phyloP scores from a whole-genome alignment of 345 rosid species.

The Salix brachista region DNA sequence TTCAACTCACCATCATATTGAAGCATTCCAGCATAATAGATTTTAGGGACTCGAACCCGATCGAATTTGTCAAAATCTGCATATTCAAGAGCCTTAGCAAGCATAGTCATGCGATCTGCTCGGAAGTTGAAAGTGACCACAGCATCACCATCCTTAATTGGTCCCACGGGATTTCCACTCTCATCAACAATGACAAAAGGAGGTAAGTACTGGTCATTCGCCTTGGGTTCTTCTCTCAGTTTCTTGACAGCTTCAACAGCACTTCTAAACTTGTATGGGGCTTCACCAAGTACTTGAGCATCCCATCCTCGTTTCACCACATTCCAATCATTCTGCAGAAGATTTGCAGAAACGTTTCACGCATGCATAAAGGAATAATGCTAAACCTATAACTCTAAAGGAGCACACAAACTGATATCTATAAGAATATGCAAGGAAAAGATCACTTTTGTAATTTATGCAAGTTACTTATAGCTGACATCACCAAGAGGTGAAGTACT shows the following conservation, averaged over 20 bases:
- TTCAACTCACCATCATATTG: slow-evolving; percentile 93
- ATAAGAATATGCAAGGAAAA: not conserved
- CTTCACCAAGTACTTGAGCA: slow-evolving; percentile 99
- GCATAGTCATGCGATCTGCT: slow-evolving; percentile 95
- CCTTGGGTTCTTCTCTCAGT: slow-evolving; percentile 60
- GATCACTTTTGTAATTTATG: not conserved
- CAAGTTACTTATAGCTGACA: not conserved
- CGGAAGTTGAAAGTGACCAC: slow-evolving; percentile 91
- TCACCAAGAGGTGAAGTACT: too few relatives aligned
- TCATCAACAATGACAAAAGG: slow-evolving; percentile 91
- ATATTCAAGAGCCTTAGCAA: slow-evolving; percentile 91
- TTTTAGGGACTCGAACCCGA: slow-evolving; percentile 83
- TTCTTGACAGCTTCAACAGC: slow-evolving; percentile 88
- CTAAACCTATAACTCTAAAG: not conserved
- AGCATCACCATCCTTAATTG: slow-evolving; percentile 89
- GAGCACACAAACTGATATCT: not conserved
- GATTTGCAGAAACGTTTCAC: not conserved
- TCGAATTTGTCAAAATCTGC: slow-evolving; percentile 86
- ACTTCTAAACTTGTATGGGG: slow-evolving; percentile 74
- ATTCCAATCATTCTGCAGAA: slow-evolving; percentile 80
- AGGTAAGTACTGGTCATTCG: slow-evolving; percentile 83
- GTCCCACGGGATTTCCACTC: slow-evolving; percentile 72
- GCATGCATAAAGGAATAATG: not conserved
- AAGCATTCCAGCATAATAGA: slow-evolving; percentile 95
- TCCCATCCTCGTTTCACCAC: slow-evolving; percentile 98